Evolutionary conservation across 306 rosid genomes (phyloP).

Genomic region (Malus sylvestris): DNA sequence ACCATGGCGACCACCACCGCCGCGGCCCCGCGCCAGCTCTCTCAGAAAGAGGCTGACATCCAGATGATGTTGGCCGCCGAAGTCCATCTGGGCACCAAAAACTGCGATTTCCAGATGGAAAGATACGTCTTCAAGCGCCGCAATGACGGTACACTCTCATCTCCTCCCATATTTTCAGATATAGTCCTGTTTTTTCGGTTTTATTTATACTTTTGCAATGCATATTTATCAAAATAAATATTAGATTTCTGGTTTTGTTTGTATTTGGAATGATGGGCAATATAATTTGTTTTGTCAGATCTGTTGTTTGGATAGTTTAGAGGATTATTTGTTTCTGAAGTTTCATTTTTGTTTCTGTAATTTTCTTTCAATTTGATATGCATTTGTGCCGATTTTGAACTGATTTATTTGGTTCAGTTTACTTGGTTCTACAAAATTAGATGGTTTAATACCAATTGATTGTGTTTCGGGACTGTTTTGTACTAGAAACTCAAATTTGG

Average conservation of each 20-base stretch:
- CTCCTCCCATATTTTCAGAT: not conserved
- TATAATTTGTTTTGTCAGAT: not conserved
- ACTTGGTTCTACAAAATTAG: not conserved
- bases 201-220: not conserved
- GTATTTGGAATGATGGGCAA: not conserved
- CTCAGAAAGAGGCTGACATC: conserved; percentile 76
- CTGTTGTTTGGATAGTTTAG: not conserved
- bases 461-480: not conserved
- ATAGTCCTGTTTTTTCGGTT: not conserved
- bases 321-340: not conserved
- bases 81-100: conserved; percentile 84
- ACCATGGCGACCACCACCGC: conserved; percentile 44
- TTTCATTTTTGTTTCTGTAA: not conserved
- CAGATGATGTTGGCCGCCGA: conserved; percentile 87
- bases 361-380: not conserved
- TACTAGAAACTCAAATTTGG: not conserved
- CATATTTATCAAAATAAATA: not conserved
- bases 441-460: not conserved
- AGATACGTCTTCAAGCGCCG: conserved; percentile 90
- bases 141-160: conserved; percentile 47
- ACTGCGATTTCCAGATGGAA: conserved; percentile 85
- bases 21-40: conserved; percentile 53
- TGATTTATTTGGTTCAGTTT: not conserved
- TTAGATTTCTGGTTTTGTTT: not conserved
- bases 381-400: not conserved